phyloP scores from a whole-genome alignment of 305 asterid species.

The Fraxinus nigra region DNA sequence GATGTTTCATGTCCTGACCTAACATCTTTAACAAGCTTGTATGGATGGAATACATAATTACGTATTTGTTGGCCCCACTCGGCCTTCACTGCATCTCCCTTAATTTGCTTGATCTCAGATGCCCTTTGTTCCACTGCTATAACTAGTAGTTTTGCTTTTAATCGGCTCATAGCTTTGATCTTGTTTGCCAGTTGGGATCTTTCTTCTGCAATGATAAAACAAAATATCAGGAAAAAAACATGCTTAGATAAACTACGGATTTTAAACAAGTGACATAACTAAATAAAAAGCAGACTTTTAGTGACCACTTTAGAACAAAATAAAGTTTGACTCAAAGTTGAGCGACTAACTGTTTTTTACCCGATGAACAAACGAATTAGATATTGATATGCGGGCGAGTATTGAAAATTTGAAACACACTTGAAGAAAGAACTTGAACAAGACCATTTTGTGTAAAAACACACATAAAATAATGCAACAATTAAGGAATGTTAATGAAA shows the following conservation, averaged over 20 bases:
- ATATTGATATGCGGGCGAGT: neutral
- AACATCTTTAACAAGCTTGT: constrained; percentile 89
- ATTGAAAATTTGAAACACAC: neutral
- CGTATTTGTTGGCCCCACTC: constrained; percentile 99
- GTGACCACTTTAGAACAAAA: neutral
- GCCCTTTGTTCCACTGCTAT: constrained; percentile 95
- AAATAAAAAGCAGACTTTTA: neutral
- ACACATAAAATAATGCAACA: constrained; percentile 5
- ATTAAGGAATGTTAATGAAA: constrained; percentile 12
- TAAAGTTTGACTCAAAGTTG: neutral
- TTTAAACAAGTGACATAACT: neutral
- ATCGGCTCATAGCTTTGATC: constrained; percentile 79
- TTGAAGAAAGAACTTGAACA: neutral
- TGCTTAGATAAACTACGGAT: neutral
- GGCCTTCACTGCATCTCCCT: constrained; percentile 88
- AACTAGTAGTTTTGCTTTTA: constrained; percentile 81
- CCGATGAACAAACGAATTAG: neutral
- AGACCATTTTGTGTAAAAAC: neutral
- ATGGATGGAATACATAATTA: constrained; percentile 94
- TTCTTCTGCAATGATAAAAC: constrained; percentile 47
- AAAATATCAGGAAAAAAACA: neutral
- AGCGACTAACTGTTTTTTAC: neutral
- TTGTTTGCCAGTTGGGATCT: constrained; percentile 84
- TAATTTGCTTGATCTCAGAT: constrained; percentile 91
- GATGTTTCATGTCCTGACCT: constrained; percentile 79